Conservation (phyloP, 2,329 filamentous ascomycete genomes). For the Parastagonospora nodorum region DNA sequence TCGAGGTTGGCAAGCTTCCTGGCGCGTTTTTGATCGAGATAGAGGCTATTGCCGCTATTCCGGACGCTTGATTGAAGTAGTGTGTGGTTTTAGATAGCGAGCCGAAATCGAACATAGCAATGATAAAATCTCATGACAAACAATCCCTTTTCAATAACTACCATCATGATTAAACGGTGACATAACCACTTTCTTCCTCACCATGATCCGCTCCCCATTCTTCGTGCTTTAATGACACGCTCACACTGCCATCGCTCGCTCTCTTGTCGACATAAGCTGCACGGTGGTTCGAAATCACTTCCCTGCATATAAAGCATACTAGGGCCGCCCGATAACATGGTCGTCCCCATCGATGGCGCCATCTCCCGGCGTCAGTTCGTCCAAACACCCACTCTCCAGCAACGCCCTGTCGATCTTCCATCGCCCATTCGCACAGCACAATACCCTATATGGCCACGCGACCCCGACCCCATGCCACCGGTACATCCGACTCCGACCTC, state of each 20-base stretch:
- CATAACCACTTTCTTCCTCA: background rate
- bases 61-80: constrained; percentile 18
- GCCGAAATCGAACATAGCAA: background rate
- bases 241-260: too few relatives aligned
- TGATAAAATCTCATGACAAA: background rate
- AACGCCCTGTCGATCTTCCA: background rate
- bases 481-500: constrained; percentile 20
- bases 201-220: too few relatives aligned
- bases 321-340: too few relatives aligned
- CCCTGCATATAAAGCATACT: too few relatives aligned
- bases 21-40: constrained; percentile 40
- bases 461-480: constrained; percentile 2
- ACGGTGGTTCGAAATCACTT: too few relatives aligned
- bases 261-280: too few relatives aligned
- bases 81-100: background rate
- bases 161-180: background rate
- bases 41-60: constrained; percentile 39
- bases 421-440: background rate
- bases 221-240: too few relatives aligned
- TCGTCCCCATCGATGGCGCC: too few relatives aligned
- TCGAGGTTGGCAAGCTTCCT: constrained; percentile 39
- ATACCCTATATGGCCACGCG: background rate
- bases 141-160: background rate
- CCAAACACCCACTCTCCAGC: background rate
- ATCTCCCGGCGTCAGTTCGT: too few relatives aligned